Evolutionary conservation across 2,329 filamentous ascomycete genomes (phyloP).

Genomic region (Colletotrichum limetticola): DNA sequence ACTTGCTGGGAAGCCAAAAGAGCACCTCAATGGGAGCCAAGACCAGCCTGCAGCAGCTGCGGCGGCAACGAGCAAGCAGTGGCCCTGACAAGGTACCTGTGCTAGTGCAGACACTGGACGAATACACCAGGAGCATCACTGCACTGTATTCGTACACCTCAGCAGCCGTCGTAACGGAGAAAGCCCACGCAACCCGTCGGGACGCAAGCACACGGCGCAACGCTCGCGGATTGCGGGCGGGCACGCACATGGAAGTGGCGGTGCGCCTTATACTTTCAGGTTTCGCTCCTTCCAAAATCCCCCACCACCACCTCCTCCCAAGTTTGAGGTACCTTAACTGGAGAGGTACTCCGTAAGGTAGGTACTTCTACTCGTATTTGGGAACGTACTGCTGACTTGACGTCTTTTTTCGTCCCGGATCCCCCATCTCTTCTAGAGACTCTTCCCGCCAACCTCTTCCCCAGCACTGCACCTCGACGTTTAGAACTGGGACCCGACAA

Average conservation of each 20-base stretch:
- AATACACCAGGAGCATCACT: neutral
- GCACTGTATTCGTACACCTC: too few relatives aligned
- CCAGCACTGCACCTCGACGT: neutral
- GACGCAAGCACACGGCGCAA: neutral
- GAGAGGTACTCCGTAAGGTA: neutral
- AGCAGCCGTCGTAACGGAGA: neutral
- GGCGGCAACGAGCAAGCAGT: neutral
- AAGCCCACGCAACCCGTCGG: neutral
- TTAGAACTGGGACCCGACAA: neutral
- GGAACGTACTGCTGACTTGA: neutral
- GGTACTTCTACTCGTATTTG: neutral
- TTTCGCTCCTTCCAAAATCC: neutral
- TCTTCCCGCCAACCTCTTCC: neutral
- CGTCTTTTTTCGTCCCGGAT: neutral
- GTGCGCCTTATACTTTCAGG: slow-evolving; percentile 5
- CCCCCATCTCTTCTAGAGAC: neutral
- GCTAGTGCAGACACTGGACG: too few relatives aligned
- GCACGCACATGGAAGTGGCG: slow-evolving; percentile 17
- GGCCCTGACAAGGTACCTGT: neutral
- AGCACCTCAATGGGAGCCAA: slow-evolving; percentile 12
- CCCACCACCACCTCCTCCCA: neutral
- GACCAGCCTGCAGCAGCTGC: slow-evolving; percentile 9
- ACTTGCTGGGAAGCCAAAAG: neutral
- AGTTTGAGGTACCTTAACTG: neutral
- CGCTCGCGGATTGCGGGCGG: neutral